A percentile compares a stretch with the other conserved stretches of the same genome.
These are phyloP conservation scores for Russula foetens DNA, from an alignment of 768 basidiomycete genomes.

Conservation along the genomic window DNA sequence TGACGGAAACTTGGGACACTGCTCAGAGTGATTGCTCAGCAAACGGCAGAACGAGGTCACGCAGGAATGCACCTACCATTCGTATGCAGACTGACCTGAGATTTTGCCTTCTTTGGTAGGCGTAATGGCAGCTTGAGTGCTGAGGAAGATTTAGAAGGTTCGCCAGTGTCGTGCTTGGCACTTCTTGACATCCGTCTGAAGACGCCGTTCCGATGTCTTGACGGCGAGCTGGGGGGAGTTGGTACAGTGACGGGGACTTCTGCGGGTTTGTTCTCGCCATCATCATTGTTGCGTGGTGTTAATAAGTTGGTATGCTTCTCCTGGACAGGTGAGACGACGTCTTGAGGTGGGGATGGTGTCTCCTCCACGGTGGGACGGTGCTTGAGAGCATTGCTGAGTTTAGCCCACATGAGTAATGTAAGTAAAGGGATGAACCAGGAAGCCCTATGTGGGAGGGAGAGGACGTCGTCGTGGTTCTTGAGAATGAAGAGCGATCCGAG, in stretches of 20 bases:
- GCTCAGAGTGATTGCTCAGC: background rate
- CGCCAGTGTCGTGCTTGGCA: constrained; percentile 10
- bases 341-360: background rate
- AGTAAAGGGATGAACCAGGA: background rate
- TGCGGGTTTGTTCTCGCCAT: constrained; percentile 2
- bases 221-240: constrained; percentile 17
- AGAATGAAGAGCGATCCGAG: background rate
- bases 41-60: background rate
- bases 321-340: constrained; percentile 7
- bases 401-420: constrained; percentile 16
- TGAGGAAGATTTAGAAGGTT: constrained; percentile 14
- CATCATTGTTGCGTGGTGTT: constrained; percentile 3
- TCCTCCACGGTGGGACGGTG: constrained; percentile 11
- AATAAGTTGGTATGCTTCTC: constrained; percentile 16
- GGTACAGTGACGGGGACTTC: constrained; percentile 17
- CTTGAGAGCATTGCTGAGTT: constrained; percentile 15
- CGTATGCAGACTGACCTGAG: constrained; percentile 14
- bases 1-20: constrained; percentile 18
- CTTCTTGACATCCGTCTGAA: constrained; percentile 19
- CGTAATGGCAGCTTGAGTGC: constrained; percentile 14
- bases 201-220: constrained; percentile 15
- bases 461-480: constrained; percentile 10
- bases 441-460: background rate
- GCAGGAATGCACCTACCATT: constrained; percentile 6
- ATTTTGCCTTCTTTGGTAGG: constrained; percentile 20